A percentile compares a stretch with the other conserved stretches of the same genome.
These are phyloP conservation scores for Colletotrichum limetticola DNA, from an alignment of 2,329 filamentous ascomycete genomes.

Conservation along the genomic window DNA sequence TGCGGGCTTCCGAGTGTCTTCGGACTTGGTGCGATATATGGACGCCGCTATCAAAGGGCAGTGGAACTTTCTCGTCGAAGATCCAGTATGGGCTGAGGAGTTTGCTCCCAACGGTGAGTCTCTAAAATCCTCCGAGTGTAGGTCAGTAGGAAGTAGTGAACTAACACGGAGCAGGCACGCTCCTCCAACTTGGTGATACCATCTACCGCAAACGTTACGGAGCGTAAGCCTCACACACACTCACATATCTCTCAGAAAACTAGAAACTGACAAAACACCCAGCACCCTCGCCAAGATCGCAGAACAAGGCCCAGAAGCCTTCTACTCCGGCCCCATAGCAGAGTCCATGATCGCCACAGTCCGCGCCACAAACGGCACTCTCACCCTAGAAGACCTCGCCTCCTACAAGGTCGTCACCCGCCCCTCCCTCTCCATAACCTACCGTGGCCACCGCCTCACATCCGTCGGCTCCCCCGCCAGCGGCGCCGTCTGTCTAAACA, in stretches of 20 bases:
- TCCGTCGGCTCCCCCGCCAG: conserved; percentile 80
- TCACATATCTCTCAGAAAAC: background rate
- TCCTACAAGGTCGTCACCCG: conserved; percentile 78
- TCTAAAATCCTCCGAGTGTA: background rate
- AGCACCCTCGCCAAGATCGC: conserved; percentile 82
- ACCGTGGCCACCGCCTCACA: conserved; percentile 77
- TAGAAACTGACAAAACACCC: background rate
- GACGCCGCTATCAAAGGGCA: conserved; percentile 51
- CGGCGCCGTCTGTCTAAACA: conserved; percentile 78
- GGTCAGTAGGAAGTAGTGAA: background rate
- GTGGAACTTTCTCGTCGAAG: conserved; percentile 75
- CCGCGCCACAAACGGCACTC: conserved; percentile 78
- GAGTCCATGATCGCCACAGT: conserved; percentile 78
- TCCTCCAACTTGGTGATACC: conserved; percentile 77
- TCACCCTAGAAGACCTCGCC: conserved; percentile 82
- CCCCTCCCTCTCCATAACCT: conserved; percentile 71
- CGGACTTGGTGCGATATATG: conserved; percentile 83
- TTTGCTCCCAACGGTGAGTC: conserved; percentile 80
- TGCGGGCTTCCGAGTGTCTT: conserved; percentile 77
- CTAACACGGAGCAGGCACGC: conserved; percentile 57
- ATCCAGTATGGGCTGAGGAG: conserved; percentile 85
- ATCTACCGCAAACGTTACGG: conserved; percentile 87
- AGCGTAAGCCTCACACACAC: conserved; percentile 44
- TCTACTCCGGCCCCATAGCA: conserved; percentile 81
- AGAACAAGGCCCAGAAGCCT: conserved; percentile 75